A percentile compares a stretch with the other conserved stretches of the same genome.
Conservation (phyloP, 306 rosid species). For the Gastrolobium villosum region DNA sequence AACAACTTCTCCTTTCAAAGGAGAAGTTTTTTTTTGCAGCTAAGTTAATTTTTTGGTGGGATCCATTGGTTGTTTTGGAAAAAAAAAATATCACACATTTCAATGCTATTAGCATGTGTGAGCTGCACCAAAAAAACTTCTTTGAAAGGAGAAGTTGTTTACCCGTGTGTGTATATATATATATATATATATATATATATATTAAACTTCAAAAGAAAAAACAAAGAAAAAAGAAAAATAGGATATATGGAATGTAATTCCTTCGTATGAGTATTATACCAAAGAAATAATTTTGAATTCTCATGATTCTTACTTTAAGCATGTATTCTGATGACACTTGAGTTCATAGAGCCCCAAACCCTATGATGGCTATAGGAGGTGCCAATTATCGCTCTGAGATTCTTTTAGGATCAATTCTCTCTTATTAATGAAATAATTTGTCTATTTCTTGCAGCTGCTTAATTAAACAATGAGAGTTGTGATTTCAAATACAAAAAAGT, state of each 20-base stretch:
- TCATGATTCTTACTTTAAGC: neutral
- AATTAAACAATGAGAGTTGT: conserved; percentile 6
- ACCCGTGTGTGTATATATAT: no score
- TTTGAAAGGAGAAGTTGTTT: no score
- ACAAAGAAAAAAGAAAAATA: neutral
- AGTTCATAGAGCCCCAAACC: conserved; percentile 68
- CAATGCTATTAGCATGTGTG: no score
- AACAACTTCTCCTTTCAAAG: no score
- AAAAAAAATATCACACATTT: no score
- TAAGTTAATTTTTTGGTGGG: no score
- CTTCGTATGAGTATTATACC: neutral
- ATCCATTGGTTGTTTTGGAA: no score
- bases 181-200: neutral
- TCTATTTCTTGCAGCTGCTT: conserved; percentile 4
- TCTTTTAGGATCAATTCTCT: conserved; percentile 33
- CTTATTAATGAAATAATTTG: neutral
- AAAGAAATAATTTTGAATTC: conserved; percentile 37
- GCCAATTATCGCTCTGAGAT: conserved; percentile 23
- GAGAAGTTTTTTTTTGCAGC: no score
- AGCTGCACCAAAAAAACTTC: no score
- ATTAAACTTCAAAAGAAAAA: conserved; percentile 22
- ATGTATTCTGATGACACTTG: conserved; percentile 39
- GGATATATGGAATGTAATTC: neutral
- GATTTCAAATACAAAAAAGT: neutral
- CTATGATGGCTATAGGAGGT: conserved; percentile 46